Base-by-base conservation (phyloP, 2,329 filamentous ascomycete species). In the Paracamarosporium sp. region DNA sequence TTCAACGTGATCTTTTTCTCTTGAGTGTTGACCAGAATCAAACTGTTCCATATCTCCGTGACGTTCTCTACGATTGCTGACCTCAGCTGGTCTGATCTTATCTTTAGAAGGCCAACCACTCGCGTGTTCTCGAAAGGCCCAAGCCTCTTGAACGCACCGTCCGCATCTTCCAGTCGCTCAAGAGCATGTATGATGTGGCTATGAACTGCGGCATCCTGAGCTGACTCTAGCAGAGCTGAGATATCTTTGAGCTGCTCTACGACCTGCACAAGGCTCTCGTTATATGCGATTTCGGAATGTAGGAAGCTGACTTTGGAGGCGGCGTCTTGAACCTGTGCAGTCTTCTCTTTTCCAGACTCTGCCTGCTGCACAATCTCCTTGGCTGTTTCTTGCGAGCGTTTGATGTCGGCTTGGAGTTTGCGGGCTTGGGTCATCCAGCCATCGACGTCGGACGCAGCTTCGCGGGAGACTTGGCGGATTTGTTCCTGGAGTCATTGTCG, bases 391-490 rank as follows among this genome's bases (percentile, higher is more conserved):
- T 92, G 89, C 24, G 92, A 94, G 45, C 87, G 86, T 68, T 91
- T 87, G 63, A 97, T 94, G 71, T 97, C 94, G 60, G 89, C 86
- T 74, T 96, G 92, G 7, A 97, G 85, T 51, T 89, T 87, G 76
- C 92, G 92, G 46, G 93, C 92, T 75, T 95, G 92, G 50, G 83
- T 80, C 55, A 96, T 91, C 94, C 94, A 98, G 50, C 88, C 86
- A 71, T 92, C 90, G 50, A 97, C 90, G 69, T 96, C 90, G 36
- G 88, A 86, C 55, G 89, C 90, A 17, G 88, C 90, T 64, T 92
- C 88, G 70, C 88, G 86, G 76, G 93, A 96, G 60, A 95, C 86
- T 22, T 81, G 76, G 63, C 88, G 89, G 57, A 98, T 90, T 67
- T 96, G 88, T 58, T 84, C 78, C 88, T 52, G 53, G 43, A 9